Percentiles rank a stretch among this genome's conserved stretches.
Conservation (phyloP, 2,329 filamentous ascomycete genomes). For the Lachnellula cervina region DNA sequence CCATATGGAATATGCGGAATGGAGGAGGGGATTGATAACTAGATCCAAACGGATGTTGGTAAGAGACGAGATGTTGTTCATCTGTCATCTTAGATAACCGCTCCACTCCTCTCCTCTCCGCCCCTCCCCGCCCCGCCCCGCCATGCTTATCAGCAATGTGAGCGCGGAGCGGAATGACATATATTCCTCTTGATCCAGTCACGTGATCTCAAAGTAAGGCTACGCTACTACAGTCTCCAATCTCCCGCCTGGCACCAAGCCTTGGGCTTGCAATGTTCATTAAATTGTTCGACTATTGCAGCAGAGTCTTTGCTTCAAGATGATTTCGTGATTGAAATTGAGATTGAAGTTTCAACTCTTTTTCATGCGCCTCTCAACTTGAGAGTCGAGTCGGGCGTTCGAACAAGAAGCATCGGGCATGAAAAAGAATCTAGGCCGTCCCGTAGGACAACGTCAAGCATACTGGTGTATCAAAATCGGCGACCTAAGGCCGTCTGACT, state of each 20-base stretch:
- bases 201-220: background rate
- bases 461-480: too few relatives aligned
- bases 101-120: too few relatives aligned
- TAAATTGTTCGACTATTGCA: too few relatives aligned
- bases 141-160: too few relatives aligned
- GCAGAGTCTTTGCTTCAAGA: background rate
- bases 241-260: too few relatives aligned
- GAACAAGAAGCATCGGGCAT: slow-evolving; percentile 14
- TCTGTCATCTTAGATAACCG: background rate
- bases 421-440: slow-evolving; percentile 4
- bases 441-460: background rate
- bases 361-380: background rate
- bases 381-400: slow-evolving; percentile 5
- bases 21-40: background rate
- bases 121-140: too few relatives aligned
- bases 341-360: background rate
- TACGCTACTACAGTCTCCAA: too few relatives aligned
- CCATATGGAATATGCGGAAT: slow-evolving; percentile 26
- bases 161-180: too few relatives aligned
- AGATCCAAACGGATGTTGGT: background rate
- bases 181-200: background rate
- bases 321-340: background rate
- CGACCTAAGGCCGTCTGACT: slow-evolving; percentile 8
- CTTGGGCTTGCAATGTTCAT: too few relatives aligned
- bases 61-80: background rate